phyloP scores from a whole-genome alignment of 352 stramenopile genomes.

The Phytopythium aichiense region DNA sequence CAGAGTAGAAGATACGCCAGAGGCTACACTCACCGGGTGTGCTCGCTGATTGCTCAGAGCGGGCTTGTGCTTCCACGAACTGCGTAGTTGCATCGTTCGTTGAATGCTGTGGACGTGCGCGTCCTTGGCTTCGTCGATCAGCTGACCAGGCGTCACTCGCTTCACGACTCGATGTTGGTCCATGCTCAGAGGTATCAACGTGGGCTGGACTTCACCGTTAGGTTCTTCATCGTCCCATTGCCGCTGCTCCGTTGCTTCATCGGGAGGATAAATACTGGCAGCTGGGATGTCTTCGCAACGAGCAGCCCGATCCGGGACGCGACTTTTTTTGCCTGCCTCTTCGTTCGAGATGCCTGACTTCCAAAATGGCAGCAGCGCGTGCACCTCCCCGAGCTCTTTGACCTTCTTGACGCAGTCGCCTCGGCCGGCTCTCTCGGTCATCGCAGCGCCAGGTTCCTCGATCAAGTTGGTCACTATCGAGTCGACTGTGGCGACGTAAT shows the following conservation, averaged over 20 bases:
- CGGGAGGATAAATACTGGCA: too few relatives aligned
- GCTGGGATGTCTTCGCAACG: neutral
- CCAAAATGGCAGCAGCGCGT: slow-evolving; percentile 38
- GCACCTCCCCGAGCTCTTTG: slow-evolving; percentile 42
- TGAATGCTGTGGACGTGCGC: slow-evolving; percentile 46
- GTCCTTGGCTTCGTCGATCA: slow-evolving; percentile 4
- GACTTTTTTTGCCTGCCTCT: neutral
- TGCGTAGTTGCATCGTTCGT: slow-evolving; percentile 48
- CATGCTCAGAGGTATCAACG: neutral
- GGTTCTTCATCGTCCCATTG: neutral
- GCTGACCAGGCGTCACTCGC: slow-evolving; percentile 6
- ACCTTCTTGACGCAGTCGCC: slow-evolving; percentile 10
- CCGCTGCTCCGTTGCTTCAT: neutral
- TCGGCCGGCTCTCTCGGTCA: neutral
- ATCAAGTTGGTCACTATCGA: slow-evolving; percentile 38
- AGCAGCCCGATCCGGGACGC: neutral
- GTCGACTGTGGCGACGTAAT: slow-evolving; percentile 44
- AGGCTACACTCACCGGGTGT: neutral
- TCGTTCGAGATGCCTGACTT: slow-evolving; percentile 21
- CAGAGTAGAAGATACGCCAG: neutral
- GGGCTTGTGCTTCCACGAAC: slow-evolving; percentile 45
- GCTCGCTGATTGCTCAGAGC: slow-evolving; percentile 8
- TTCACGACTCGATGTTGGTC: neutral
- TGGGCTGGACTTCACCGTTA: neutral
- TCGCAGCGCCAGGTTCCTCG: neutral